These are phyloP conservation scores for Ulvella scutata DNA, from an alignment of 139 green algal species.

Conservation along the genomic window DNA sequence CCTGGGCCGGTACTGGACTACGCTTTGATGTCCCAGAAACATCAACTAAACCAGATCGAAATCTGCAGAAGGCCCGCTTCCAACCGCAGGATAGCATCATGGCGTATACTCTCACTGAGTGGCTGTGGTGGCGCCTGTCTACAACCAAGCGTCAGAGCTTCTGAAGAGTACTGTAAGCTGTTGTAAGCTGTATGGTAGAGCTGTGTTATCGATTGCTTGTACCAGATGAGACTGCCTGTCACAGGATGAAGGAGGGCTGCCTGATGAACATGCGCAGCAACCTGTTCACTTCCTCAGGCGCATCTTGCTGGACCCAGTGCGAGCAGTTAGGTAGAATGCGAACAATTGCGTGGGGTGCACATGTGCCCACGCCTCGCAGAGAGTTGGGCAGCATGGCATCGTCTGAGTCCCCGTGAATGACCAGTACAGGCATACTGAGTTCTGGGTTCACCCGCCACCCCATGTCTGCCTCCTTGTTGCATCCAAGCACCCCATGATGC, in stretches of 20 bases:
- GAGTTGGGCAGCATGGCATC: conserved; percentile 11
- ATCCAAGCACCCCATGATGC: neutral
- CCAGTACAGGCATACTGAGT: conserved; percentile 14
- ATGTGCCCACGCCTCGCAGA: conserved; percentile 2
- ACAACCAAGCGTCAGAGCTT: too few relatives aligned
- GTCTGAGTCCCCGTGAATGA: conserved; percentile 26
- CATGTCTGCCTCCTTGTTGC: neutral
- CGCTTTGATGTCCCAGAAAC: too few relatives aligned
- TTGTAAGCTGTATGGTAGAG: too few relatives aligned
- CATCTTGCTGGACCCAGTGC: conserved; percentile 50
- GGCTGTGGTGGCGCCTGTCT: too few relatives aligned
- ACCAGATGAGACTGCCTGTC: too few relatives aligned
- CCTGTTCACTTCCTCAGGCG: conserved; percentile 7
- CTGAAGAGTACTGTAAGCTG: too few relatives aligned
- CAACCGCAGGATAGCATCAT: too few relatives aligned
- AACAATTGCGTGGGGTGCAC: neutral
- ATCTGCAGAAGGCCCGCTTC: too few relatives aligned
- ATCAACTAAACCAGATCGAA: too few relatives aligned
- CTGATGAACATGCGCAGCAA: conserved; percentile 9
- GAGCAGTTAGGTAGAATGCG: conserved; percentile 27
- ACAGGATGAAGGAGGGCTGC: conserved; percentile 10
- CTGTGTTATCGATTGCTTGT: too few relatives aligned
- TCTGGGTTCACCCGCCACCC: neutral
- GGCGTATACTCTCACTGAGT: too few relatives aligned
- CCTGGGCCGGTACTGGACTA: too few relatives aligned